Evolutionary conservation across 1,284 basidiomycete genomes (phyloP).

Genomic region (Mycena citricolor): DNA sequence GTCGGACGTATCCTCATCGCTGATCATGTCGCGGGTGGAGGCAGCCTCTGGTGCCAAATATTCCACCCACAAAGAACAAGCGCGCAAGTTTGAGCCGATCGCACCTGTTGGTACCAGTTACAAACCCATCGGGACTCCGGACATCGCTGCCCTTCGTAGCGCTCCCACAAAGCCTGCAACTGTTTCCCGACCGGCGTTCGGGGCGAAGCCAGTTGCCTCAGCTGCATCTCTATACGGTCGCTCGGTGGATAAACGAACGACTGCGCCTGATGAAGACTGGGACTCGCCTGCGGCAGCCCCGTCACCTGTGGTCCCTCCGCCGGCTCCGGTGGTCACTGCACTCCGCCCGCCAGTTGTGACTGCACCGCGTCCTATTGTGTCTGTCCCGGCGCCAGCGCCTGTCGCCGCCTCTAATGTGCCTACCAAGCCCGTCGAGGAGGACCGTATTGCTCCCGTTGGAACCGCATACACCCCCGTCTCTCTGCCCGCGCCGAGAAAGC

Average conservation of each 20-base stretch:
- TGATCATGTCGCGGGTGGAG: conserved; percentile 87
- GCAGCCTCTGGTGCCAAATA: conserved; percentile 94
- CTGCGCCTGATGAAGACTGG: conserved; percentile 59
- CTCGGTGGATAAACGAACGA: conserved; percentile 33
- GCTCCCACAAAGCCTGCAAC: conserved; percentile 38
- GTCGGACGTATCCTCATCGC: conserved; percentile 77
- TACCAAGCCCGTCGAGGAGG: conserved; percentile 71
- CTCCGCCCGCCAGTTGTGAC: conserved; percentile 38
- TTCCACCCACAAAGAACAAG: conserved; percentile 67
- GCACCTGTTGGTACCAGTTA: conserved; percentile 73
- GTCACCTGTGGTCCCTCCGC: conserved; percentile 34
- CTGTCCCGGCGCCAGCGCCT: conserved; percentile 39
- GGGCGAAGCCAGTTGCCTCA: conserved; percentile 40
- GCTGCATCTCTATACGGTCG: conserved; percentile 44
- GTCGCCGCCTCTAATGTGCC: conserved; percentile 48
- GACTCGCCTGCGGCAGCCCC: conserved; percentile 40
- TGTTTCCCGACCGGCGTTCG: conserved; percentile 49
- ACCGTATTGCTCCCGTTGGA: conserved; percentile 80
- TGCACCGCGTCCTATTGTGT: conserved; percentile 18
- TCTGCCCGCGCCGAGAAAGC: conserved; percentile 80
- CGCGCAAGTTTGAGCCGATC: conserved; percentile 68
- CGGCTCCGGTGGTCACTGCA: conserved; percentile 27
- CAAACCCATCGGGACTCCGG: conserved; percentile 67
- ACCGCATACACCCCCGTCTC: conserved; percentile 87
- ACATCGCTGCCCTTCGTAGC: conserved; percentile 62